A percentile compares a stretch with the other conserved stretches of the same genome.
phyloP scores from a whole-genome alignment of 23 red algal species.

The Gracilaria caudata region DNA sequence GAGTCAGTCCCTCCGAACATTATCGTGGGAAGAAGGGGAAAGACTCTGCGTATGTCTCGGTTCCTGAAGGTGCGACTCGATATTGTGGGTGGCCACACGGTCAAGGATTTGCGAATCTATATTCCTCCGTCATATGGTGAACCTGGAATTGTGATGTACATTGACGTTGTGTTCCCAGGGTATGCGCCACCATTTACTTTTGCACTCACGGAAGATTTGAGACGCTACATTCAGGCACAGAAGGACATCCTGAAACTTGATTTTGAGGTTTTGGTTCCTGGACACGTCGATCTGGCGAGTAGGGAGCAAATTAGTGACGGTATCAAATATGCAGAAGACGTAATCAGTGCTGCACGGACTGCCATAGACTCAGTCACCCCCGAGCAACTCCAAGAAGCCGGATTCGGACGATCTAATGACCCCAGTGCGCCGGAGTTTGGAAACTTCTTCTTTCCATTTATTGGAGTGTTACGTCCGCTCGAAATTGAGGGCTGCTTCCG shows the following conservation, averaged over 20 bases:
- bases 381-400: conserved; percentile 3
- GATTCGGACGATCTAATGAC: conserved; percentile 1
- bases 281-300: conserved; percentile 29
- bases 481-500: conserved; percentile 43
- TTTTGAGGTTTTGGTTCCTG: conserved; percentile 40
- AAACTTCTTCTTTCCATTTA: conserved; percentile 36
- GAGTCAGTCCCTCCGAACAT: conserved; percentile 1
- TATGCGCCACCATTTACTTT: conserved; percentile 34
- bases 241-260: conserved; percentile 24
- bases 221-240: conserved; percentile 41
- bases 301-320: background rate
- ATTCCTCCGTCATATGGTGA: conserved; percentile 20
- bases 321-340: conserved; percentile 26
- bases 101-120: conserved; percentile 39
- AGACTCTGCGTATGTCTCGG: conserved; percentile 7
- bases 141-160: conserved; percentile 23
- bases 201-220: conserved; percentile 41
- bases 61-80: conserved; percentile 22
- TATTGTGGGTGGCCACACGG: conserved; percentile 58
- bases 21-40: conserved; percentile 1
- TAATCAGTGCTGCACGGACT: conserved; percentile 21
- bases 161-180: conserved; percentile 62
- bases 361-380: background rate
- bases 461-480: conserved; percentile 12
- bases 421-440: conserved; percentile 27